Conservation (phyloP, 1,284 basidiomycete species). For the Austroboletus novae-zelandiae region DNA sequence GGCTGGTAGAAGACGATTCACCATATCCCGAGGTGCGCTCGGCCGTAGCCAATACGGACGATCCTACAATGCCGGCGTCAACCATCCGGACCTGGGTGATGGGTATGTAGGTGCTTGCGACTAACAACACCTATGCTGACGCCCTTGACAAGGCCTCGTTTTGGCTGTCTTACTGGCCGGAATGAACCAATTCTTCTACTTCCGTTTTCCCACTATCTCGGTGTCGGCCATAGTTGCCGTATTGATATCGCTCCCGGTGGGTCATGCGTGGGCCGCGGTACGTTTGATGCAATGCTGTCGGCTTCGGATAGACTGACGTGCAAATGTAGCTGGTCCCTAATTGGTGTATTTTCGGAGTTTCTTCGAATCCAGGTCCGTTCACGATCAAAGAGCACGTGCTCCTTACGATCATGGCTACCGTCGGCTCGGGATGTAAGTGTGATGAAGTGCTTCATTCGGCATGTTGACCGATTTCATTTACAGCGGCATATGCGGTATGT, state of each 20-base stretch:
- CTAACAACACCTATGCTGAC: background rate
- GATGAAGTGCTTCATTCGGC: background rate
- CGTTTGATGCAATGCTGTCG: conserved; percentile 1
- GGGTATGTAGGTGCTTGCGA: conserved; percentile 36
- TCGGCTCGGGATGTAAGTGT: conserved; percentile 47
- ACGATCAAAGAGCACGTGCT: conserved; percentile 70
- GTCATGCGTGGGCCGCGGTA: conserved; percentile 53
- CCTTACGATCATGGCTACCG: conserved; percentile 77
- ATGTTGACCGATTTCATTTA: background rate
- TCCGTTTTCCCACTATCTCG: conserved; percentile 60
- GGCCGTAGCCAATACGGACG: conserved; percentile 48
- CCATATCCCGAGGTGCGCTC: conserved; percentile 78
- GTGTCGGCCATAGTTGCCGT: conserved; percentile 55
- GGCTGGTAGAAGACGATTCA: conserved; percentile 49
- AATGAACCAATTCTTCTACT: conserved; percentile 67
- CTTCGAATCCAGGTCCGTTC: conserved; percentile 71
- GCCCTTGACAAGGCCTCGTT: conserved; percentile 23
- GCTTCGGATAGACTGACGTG: background rate
- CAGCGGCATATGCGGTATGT: conserved; percentile 32
- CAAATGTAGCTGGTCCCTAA: conserved; percentile 46
- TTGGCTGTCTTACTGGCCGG: conserved; percentile 61
- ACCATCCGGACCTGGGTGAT: conserved; percentile 68
- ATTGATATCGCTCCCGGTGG: conserved; percentile 63
- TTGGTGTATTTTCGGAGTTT: conserved; percentile 52
- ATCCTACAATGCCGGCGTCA: conserved; percentile 51